Conservation (phyloP, 2,329 filamentous ascomycete genomes). For the Albifimbria verrucaria region DNA sequence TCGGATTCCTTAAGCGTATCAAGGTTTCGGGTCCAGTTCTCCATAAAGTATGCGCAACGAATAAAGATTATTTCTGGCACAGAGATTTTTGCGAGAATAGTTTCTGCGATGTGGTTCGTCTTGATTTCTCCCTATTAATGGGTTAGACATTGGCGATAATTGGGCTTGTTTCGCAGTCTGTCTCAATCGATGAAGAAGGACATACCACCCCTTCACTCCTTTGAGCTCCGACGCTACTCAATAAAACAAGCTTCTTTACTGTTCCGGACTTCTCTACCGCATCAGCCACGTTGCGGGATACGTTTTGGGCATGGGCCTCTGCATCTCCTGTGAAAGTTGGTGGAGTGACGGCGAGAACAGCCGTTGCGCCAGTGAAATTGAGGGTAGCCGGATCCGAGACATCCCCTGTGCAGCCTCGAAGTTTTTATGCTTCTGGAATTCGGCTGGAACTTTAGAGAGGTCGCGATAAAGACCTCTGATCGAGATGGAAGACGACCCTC, state of each 20-base stretch:
- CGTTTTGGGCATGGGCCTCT: slow-evolving; percentile 9
- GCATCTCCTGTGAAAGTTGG: slow-evolving; percentile 23
- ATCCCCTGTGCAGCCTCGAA: slow-evolving; percentile 26
- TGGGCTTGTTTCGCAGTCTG: too few relatives aligned
- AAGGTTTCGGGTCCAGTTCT: slow-evolving; percentile 30
- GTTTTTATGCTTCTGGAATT: slow-evolving; percentile 18
- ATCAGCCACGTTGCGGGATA: slow-evolving; percentile 24
- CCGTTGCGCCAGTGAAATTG: slow-evolving; percentile 25
- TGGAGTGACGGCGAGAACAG: slow-evolving; percentile 28
- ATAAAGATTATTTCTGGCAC: slow-evolving; percentile 25
- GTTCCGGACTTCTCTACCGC: slow-evolving; percentile 18
- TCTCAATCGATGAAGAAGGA: neutral
- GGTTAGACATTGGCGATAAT: too few relatives aligned
- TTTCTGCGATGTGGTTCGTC: slow-evolving; percentile 31
- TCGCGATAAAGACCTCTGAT: slow-evolving; percentile 28
- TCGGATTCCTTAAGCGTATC: slow-evolving; percentile 20
- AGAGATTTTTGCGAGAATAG: slow-evolving; percentile 10
- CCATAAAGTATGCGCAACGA: slow-evolving; percentile 34
- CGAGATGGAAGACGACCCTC: neutral
- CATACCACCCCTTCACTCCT: slow-evolving; percentile 27
- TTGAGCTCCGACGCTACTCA: slow-evolving; percentile 30
- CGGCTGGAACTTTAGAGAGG: slow-evolving; percentile 19
- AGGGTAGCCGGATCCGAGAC: slow-evolving; percentile 23
- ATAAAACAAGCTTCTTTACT: slow-evolving; percentile 26
- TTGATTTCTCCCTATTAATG: slow-evolving; percentile 30